Evolutionary conservation across 768 basidiomycete species (phyloP).

Genomic region (Albatrellus ellisii): DNA sequence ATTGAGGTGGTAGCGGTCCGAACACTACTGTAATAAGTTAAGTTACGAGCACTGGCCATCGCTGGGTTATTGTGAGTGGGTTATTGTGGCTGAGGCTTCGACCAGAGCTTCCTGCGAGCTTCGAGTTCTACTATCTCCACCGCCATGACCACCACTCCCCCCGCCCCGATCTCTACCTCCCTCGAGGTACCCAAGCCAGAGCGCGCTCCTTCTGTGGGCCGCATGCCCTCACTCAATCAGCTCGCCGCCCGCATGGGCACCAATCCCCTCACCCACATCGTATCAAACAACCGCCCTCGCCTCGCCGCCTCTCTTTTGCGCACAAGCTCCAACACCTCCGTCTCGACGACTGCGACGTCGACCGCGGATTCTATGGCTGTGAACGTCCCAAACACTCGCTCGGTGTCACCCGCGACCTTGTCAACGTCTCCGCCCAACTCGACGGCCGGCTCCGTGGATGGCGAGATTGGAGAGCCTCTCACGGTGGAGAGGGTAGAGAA

Average conservation of each 20-base stretch:
- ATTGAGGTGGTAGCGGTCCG: too few species aligned
- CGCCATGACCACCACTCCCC: conserved; percentile 14
- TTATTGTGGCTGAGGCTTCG: too few species aligned
- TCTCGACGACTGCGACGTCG: conserved; percentile 19
- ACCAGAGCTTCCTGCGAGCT: too few species aligned
- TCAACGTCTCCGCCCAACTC: conserved; percentile 33
- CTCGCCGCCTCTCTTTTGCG: conserved; percentile 63
- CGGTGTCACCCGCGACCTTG: conserved; percentile 46
- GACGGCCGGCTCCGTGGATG: conserved; percentile 27
- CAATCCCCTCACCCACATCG: conserved; percentile 22
- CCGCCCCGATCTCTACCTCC: conserved; percentile 12
- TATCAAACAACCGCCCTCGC: conserved; percentile 41
- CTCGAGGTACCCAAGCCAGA: conserved; percentile 27
- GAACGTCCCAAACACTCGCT: conserved; percentile 52
- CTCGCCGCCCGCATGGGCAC: conserved; percentile 65
- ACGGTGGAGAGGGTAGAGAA: conserved; percentile 56
- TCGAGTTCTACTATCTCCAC: too few species aligned
- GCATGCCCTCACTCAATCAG: conserved; percentile 68
- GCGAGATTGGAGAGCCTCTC: conserved; percentile 35
- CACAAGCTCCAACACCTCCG: conserved; percentile 37
- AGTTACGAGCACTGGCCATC: too few species aligned
- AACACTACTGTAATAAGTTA: too few species aligned
- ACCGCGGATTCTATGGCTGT: conserved; percentile 52
- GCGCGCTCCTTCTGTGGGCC: conserved; percentile 20
- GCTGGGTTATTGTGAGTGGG: too few species aligned